phyloP scores from a whole-genome alignment of 1,284 basidiomycete genomes.

The Rhodotorula sp. region DNA sequence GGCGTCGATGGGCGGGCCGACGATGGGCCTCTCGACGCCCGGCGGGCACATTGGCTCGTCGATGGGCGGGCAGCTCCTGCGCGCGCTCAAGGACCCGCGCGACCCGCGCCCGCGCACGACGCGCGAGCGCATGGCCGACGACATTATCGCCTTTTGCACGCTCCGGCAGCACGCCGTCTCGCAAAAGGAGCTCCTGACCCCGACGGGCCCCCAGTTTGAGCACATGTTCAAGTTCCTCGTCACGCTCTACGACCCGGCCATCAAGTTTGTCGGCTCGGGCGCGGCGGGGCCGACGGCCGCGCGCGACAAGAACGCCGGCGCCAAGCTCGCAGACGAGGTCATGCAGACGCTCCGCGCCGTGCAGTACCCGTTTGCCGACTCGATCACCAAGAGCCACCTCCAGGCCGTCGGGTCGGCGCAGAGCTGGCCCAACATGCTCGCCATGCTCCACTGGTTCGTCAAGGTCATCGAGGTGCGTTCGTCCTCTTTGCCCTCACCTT shows the following conservation, averaged over 20 bases:
- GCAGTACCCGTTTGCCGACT: constrained; percentile 46
- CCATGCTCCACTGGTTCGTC: constrained; percentile 49
- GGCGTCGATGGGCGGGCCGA: constrained; percentile 1
- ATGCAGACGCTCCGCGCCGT: constrained; percentile 32
- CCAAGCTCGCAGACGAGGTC: constrained; percentile 45
- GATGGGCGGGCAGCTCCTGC: not conserved
- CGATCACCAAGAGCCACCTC: constrained; percentile 46
- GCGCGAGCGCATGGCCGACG: constrained; percentile 27
- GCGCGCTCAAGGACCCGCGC: constrained; percentile 32
- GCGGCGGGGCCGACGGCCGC: constrained; percentile 3
- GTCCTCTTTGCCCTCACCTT: not conserved
- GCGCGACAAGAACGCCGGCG: constrained; percentile 16
- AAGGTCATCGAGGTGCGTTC: constrained; percentile 43
- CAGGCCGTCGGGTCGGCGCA: constrained; percentile 46
- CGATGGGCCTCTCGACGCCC: constrained; percentile 14
- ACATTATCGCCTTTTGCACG: constrained; percentile 35
- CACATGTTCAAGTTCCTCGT: constrained; percentile 47
- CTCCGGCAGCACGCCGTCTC: constrained; percentile 14
- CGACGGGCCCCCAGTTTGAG: constrained; percentile 46
- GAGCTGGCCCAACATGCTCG: constrained; percentile 48
- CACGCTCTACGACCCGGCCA: constrained; percentile 39
- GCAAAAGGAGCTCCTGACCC: constrained; percentile 41
- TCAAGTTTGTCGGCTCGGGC: constrained; percentile 24
- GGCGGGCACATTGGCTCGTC: constrained; percentile 21
- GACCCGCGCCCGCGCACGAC: constrained; percentile 9